phyloP scores from a whole-genome alignment of 768 basidiomycete species.

The Lactarius trivialis region DNA sequence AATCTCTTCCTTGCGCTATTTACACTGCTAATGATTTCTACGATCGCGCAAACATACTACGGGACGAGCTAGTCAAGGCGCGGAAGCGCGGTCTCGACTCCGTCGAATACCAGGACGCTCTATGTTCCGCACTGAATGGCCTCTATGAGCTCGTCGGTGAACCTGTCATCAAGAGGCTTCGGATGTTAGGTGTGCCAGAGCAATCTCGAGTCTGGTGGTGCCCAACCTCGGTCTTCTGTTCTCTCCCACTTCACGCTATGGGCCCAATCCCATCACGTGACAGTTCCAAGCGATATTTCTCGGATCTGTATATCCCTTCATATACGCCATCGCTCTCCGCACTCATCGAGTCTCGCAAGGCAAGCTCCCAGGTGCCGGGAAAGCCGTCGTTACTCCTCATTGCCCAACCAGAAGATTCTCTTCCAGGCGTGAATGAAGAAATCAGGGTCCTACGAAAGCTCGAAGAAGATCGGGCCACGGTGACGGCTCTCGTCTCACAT shows the following conservation, averaged over 20 bases:
- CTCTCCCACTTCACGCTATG: constrained; percentile 5
- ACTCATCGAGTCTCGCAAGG: background rate
- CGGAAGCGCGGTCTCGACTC: background rate
- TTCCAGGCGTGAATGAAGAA: too few species aligned
- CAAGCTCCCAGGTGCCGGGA: background rate
- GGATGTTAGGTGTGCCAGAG: background rate
- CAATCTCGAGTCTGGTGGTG: constrained; percentile 7
- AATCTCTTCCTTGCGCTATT: background rate
- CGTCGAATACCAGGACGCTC: background rate
- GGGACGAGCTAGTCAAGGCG: background rate
- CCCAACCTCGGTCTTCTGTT: background rate
- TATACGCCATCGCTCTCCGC: background rate
- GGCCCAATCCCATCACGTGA: background rate
- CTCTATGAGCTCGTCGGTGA: constrained; percentile 1
- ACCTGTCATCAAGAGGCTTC: background rate
- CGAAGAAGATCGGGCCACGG: too few species aligned
- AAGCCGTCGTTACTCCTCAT: background rate
- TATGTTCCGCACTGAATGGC: background rate
- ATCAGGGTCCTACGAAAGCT: too few species aligned
- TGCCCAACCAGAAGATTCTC: too few species aligned
- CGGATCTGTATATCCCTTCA: constrained; percentile 2
- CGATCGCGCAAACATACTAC: background rate
- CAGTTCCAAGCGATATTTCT: background rate
- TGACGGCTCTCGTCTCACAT: too few species aligned
- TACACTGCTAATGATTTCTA: background rate